Conservation (phyloP, 192 early-diverging fungal species). For the Thoreauomyces humboldtii region DNA sequence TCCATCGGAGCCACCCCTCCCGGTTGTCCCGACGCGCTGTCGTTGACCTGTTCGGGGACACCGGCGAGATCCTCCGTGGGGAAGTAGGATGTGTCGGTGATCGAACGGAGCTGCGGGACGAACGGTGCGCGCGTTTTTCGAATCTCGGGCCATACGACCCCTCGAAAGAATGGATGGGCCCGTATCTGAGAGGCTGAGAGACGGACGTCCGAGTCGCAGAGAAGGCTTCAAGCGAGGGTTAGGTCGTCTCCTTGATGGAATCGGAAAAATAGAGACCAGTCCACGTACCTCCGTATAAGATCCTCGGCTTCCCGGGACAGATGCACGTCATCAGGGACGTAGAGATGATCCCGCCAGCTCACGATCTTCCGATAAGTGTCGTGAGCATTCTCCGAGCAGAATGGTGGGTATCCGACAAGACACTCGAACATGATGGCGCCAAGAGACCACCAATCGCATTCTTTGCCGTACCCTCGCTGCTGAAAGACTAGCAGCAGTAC, state of each 20-base stretch:
- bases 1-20: slow-evolving; percentile 73
- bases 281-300: slow-evolving; percentile 73
- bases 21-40: neutral
- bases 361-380: slow-evolving; percentile 99
- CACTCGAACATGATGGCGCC: slow-evolving; percentile 99
- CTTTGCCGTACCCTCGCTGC: slow-evolving; percentile 92
- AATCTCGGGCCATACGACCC: slow-evolving; percentile 87
- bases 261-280: neutral
- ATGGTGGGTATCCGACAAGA: slow-evolving; percentile 96
- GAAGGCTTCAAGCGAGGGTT: slow-evolving; percentile 46
- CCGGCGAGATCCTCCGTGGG: slow-evolving; percentile 82
- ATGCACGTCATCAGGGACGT: slow-evolving; percentile 91
- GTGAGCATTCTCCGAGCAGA: slow-evolving; percentile 91
- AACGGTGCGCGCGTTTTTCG: slow-evolving; percentile 83
- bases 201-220: slow-evolving; percentile 86
- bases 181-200: slow-evolving; percentile 83
- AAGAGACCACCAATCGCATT: slow-evolving; percentile 99
- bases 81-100: slow-evolving; percentile 99
- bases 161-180: slow-evolving; percentile 91
- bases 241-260: neutral
- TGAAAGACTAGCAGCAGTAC: slow-evolving; percentile 60
- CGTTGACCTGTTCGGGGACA: slow-evolving; percentile 52
- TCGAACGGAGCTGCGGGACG: slow-evolving; percentile 85
- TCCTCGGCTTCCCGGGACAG: slow-evolving; percentile 90
- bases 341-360: slow-evolving; percentile 88